Conservation (phyloP, 768 basidiomycete genomes). For the Suillus luteus region DNA sequence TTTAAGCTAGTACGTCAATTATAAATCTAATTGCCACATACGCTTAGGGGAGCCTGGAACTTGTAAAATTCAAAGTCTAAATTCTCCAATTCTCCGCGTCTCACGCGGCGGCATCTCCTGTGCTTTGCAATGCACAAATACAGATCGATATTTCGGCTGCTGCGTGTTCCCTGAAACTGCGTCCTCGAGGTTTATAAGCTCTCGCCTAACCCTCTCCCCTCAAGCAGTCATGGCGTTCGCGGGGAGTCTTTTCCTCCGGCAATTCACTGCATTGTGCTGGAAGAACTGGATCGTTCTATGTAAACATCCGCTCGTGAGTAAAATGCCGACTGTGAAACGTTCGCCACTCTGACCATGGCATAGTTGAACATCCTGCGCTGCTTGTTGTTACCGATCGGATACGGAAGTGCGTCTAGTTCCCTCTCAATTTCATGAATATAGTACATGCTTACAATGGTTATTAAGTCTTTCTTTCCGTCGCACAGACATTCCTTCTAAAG, state of each 20-base stretch:
- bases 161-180: neutral
- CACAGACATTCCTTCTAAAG: slow-evolving; percentile 59
- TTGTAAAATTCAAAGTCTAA: neutral
- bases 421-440: neutral
- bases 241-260: slow-evolving; percentile 53
- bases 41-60: neutral
- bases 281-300: slow-evolving; percentile 78
- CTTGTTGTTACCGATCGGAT: slow-evolving; percentile 63
- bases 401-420: slow-evolving; percentile 40
- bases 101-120: neutral
- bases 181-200: slow-evolving; percentile 1
- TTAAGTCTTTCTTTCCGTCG: slow-evolving; percentile 59
- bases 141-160: neutral
- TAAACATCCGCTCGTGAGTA: slow-evolving; percentile 63
- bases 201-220: neutral
- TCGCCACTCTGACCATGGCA: slow-evolving; percentile 5
- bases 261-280: slow-evolving; percentile 60
- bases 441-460: slow-evolving; percentile 5
- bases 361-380: slow-evolving; percentile 64
- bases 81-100: neutral
- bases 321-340: neutral
- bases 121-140: neutral
- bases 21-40: neutral
- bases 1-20: neutral
- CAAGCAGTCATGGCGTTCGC: neutral